phyloP scores from a whole-genome alignment of 1,284 basidiomycete species.

The Farysia itapuensis region DNA sequence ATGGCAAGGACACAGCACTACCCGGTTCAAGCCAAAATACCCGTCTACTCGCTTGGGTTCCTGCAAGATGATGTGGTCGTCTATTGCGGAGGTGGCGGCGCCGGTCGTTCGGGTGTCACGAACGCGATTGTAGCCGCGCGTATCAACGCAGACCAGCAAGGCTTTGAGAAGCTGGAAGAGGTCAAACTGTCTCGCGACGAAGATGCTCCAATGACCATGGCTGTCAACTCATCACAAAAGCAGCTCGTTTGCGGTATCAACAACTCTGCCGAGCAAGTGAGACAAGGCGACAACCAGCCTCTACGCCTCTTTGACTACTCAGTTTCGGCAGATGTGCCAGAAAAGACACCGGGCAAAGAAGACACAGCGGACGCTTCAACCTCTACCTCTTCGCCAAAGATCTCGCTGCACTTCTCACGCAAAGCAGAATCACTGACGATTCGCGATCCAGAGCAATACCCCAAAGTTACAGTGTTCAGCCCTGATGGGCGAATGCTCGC shows the following conservation, averaged over 20 bases:
- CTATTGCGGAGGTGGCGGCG: slow-evolving; percentile 56
- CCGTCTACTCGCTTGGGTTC: slow-evolving; percentile 55
- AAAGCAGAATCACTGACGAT: slow-evolving; percentile 33
- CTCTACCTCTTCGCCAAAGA: background rate
- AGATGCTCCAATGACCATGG: slow-evolving; percentile 57
- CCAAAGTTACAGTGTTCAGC: slow-evolving; percentile 41
- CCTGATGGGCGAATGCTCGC: slow-evolving; percentile 47
- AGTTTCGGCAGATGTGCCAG: slow-evolving; percentile 10
- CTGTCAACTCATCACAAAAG: slow-evolving; percentile 25
- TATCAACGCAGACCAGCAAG: slow-evolving; percentile 12
- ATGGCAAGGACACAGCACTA: slow-evolving; percentile 42
- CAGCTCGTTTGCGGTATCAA: slow-evolving; percentile 53
- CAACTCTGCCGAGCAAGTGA: slow-evolving; percentile 24
- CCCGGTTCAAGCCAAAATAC: slow-evolving; percentile 38
- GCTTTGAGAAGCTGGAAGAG: slow-evolving; percentile 28
- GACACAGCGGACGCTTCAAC: too few relatives aligned
- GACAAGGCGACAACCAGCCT: slow-evolving; percentile 33
- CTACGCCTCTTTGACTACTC: slow-evolving; percentile 46
- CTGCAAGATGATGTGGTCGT: slow-evolving; percentile 40
- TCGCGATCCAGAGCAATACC: slow-evolving; percentile 44
- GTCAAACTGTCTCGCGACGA: slow-evolving; percentile 48
- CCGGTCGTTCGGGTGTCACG: slow-evolving; percentile 50
- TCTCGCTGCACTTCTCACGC: slow-evolving; percentile 16
- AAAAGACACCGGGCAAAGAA: slow-evolving; percentile 11
- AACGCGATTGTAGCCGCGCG: slow-evolving; percentile 47